Evolutionary conservation across 345 rosid species (phyloP).

Genomic region (Populus alba): DNA sequence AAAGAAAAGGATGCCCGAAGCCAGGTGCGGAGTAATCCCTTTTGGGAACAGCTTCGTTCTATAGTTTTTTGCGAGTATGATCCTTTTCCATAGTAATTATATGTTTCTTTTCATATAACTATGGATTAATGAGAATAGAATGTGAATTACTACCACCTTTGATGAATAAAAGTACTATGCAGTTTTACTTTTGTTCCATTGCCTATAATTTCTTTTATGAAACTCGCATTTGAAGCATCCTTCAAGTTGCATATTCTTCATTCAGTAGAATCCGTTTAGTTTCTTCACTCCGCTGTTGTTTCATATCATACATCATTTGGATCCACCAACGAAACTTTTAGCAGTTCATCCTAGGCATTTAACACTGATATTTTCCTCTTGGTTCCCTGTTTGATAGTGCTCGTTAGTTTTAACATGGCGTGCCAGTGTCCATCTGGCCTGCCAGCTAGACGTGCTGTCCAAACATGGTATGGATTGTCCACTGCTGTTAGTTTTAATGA

Average conservation of each 20-base stretch:
- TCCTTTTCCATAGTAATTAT: not conserved
- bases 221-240: not conserved
- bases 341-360: not conserved
- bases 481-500: not conserved
- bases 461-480: not conserved
- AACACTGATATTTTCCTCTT: not conserved
- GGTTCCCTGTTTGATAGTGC: not conserved
- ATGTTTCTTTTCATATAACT: not conserved
- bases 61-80: not conserved
- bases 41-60: not conserved
- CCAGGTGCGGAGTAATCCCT: conserved; percentile 1
- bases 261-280: not conserved
- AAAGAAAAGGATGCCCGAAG: conserved; percentile 13
- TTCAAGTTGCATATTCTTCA: not conserved
- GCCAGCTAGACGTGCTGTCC: not conserved
- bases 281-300: not conserved
- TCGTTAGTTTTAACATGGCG: not conserved
- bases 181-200: not conserved
- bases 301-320: not conserved
- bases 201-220: too few species aligned
- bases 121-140: not conserved
- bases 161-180: not conserved
- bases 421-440: not conserved
- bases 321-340: not conserved
- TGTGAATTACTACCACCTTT: not conserved